phyloP scores from a whole-genome alignment of 176 grass and related monocot genomes.

The Ampelocalamus luodianensis region DNA sequence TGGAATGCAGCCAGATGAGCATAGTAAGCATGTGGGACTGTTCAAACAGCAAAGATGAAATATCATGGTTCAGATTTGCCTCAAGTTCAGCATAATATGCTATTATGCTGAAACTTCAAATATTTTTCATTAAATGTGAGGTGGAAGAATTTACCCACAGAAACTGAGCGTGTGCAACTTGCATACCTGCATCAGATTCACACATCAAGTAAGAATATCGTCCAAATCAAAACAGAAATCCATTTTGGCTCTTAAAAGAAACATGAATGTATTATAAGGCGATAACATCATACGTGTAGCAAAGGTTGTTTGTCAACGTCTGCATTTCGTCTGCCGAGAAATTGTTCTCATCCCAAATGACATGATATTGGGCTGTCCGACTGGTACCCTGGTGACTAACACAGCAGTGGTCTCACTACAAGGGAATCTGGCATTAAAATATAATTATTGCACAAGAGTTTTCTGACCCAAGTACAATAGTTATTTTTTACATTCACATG shows the following conservation, averaged over 20 bases:
- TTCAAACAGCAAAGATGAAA: slow-evolving; percentile 26
- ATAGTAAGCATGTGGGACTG: slow-evolving; percentile 74
- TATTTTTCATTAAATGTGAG: background rate
- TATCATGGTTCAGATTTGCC: background rate
- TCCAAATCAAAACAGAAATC: background rate
- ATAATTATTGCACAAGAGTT: slow-evolving; percentile 5
- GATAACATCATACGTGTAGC: slow-evolving; percentile 60
- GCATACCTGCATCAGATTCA: slow-evolving; percentile 55
- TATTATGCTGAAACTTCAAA: background rate
- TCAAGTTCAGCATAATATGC: slow-evolving; percentile 3
- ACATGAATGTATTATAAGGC: background rate
- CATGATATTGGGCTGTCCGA: slow-evolving; percentile 67
- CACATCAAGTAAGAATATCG: slow-evolving; percentile 8
- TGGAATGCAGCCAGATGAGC: slow-evolving; percentile 75
- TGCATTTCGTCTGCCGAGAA: slow-evolving; percentile 78
- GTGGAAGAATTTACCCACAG: slow-evolving; percentile 53
- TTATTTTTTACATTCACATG: background rate
- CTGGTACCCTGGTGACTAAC: slow-evolving; percentile 63
- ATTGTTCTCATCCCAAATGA: slow-evolving; percentile 79
- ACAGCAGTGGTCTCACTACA: background rate
- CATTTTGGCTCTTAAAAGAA: background rate
- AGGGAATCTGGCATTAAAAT: background rate
- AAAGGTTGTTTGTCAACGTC: slow-evolving; percentile 78
- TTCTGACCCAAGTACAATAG: slow-evolving; percentile 27
- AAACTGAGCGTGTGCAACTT: slow-evolving; percentile 72